Conservation (phyloP, 768 basidiomycete species). For the Naganishia randhawae region DNA sequence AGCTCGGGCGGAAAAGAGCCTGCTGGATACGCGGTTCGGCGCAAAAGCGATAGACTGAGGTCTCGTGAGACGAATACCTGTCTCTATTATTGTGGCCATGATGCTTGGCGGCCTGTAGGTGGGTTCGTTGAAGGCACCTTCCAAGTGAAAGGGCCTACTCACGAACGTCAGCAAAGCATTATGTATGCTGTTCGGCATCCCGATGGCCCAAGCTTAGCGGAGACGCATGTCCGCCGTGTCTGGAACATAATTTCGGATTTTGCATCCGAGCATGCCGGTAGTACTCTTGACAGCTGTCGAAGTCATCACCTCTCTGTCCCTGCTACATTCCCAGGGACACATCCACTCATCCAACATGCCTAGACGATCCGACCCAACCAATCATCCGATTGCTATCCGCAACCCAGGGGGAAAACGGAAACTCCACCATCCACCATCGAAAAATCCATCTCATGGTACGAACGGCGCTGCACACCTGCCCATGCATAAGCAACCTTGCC, state of each 20-base stretch:
- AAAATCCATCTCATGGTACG: slow-evolving; percentile 1
- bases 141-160: too few relatives aligned
- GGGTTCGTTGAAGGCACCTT: too few relatives aligned
- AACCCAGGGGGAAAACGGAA: slow-evolving; percentile 9
- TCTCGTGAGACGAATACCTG: not conserved
- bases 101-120: not conserved
- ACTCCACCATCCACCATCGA: slow-evolving; percentile 25
- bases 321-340: not conserved
- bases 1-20: not conserved
- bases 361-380: slow-evolving; percentile 6
- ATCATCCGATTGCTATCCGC: not conserved
- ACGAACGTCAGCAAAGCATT: too few relatives aligned
- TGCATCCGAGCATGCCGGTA: not conserved
- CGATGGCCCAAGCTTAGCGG: not conserved
- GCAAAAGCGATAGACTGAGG: not conserved
- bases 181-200: not conserved
- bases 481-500: slow-evolving; percentile 26
- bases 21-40: not conserved
- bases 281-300: not conserved
- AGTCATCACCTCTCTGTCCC: not conserved
- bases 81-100: not conserved
- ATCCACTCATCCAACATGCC: not conserved
- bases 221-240: not conserved
- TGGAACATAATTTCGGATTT: slow-evolving; percentile 7
- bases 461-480: not conserved